Percentiles rank a stretch among this genome's conserved stretches.
Evolutionary conservation across 1,284 basidiomycete species (phyloP).

Genomic region (Retiboletus fuscus): DNA sequence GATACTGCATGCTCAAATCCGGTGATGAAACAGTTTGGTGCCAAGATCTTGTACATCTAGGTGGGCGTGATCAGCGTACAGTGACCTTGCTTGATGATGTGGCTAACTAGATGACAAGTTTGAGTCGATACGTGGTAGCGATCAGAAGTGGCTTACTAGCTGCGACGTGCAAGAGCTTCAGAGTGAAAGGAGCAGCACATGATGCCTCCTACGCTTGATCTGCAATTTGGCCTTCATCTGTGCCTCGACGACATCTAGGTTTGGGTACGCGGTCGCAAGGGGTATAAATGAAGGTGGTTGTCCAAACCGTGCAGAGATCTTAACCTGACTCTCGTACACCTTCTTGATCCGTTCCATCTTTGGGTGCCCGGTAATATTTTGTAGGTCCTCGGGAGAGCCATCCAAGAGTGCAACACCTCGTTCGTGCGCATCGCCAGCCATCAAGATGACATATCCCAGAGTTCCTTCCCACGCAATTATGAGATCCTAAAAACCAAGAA

Average conservation of each 20-base stretch:
- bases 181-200: conserved; percentile 96
- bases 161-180: conserved; percentile 92
- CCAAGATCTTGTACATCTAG: conserved; percentile 99
- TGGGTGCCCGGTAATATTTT: conserved; percentile 93
- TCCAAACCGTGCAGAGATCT: conserved; percentile 87
- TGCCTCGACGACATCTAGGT: conserved; percentile 90
- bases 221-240: conserved; percentile 80
- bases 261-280: conserved; percentile 82
- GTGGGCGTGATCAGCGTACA: conserved; percentile 97
- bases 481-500: too few species aligned
- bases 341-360: conserved; percentile 91
- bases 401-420: conserved; percentile 95
- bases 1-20: conserved; percentile 95
- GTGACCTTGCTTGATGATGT: conserved; percentile 95
- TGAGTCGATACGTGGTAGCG: conserved; percentile 22
- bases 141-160: conserved; percentile 73
- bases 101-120: conserved; percentile 70
- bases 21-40: conserved; percentile 94
- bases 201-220: conserved; percentile 97
- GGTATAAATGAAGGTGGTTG: conserved; percentile 94
- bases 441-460: conserved; percentile 90
- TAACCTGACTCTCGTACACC: conserved; percentile 94
- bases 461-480: too few species aligned
- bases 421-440: conserved; percentile 99
- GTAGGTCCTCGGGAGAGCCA: conserved; percentile 89